A percentile compares a stretch with the other conserved stretches of the same genome.
Evolutionary conservation across 2,329 filamentous ascomycete species (phyloP).

Genomic region (Pyrenophora seminiperda): DNA sequence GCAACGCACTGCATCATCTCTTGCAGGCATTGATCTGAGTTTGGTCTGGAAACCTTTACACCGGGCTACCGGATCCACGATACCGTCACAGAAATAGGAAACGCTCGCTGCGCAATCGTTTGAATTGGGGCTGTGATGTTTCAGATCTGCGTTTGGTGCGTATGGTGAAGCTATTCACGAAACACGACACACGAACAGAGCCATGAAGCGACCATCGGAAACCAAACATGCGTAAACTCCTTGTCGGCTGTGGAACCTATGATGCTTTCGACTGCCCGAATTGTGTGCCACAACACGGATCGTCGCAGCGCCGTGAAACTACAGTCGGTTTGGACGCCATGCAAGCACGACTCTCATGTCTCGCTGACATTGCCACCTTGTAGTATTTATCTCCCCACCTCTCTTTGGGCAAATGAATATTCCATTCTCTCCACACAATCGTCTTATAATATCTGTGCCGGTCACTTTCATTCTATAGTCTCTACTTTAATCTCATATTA

Average conservation of each 20-base stretch:
- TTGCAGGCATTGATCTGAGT: neutral
- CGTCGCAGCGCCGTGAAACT: constrained; percentile 31
- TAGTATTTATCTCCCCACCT: constrained; percentile 2
- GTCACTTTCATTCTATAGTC: constrained; percentile 29
- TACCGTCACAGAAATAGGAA: neutral
- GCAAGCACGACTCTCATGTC: constrained; percentile 17
- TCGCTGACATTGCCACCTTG: neutral
- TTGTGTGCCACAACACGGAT: constrained; percentile 2
- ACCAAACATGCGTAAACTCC: constrained; percentile 20
- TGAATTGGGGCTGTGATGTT: constrained; percentile 27
- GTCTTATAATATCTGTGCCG: constrained; percentile 35
- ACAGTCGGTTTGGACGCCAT: constrained; percentile 24
- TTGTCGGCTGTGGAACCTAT: constrained; percentile 15
- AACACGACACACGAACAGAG: constrained; percentile 22
- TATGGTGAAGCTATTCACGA: constrained; percentile 30
- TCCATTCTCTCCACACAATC: constrained; percentile 12
- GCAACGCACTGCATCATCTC: neutral
- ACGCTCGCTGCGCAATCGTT: neutral
- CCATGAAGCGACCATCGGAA: constrained; percentile 12
- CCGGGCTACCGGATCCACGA: neutral
- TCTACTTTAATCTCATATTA: constrained; percentile 1
- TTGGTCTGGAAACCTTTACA: neutral
- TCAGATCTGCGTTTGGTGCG: constrained; percentile 33
- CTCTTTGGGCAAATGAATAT: constrained; percentile 8
- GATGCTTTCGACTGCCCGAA: constrained; percentile 3